A percentile compares a stretch with the other conserved stretches of the same genome.
Conservation (phyloP, 495 filamentous ascomycete species). For the Podospora pseudocomata region DNA sequence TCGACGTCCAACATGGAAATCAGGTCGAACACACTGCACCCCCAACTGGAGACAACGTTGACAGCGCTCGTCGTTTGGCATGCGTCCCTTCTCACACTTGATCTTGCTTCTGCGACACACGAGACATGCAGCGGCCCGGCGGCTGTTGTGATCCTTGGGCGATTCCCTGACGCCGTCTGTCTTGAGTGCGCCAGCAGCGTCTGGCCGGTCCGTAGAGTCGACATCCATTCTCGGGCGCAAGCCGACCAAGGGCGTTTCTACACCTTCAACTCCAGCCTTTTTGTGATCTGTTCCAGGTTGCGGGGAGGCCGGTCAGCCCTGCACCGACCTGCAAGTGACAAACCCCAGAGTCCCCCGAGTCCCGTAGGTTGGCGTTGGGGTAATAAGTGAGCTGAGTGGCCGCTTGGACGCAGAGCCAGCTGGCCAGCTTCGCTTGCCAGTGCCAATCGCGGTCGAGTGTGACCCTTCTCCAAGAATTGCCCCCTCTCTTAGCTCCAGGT, state of each 20-base stretch:
- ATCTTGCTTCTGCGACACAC: conserved; percentile 67
- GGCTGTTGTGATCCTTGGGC: conserved; percentile 29
- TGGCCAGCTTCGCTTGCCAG: not conserved
- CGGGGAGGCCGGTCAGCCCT: conserved; percentile 14
- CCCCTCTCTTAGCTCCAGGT: not conserved
- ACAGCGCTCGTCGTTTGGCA: conserved; percentile 48
- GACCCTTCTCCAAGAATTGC: not conserved
- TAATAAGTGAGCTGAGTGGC: conserved; percentile 7
- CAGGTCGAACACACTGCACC: conserved; percentile 61
- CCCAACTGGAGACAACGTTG: conserved; percentile 59
- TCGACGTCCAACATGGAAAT: conserved; percentile 65
- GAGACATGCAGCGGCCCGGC: conserved; percentile 56
- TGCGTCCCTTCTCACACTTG: conserved; percentile 54
- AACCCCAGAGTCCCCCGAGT: not conserved
- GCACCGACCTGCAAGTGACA: not conserved
- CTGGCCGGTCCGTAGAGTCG: conserved; percentile 18
- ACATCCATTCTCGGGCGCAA: conserved; percentile 11
- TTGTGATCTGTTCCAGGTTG: conserved; percentile 12
- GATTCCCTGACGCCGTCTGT: conserved; percentile 20
- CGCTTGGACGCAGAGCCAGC: not conserved
- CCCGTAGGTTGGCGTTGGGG: conserved; percentile 11
- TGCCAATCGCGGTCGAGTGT: not conserved
- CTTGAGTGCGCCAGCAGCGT: conserved; percentile 11
- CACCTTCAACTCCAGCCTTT: conserved; percentile 4
- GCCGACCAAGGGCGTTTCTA: not conserved